Evolutionary conservation across 768 basidiomycete genomes (phyloP), one percentile per base, ranked within the genome.

Genomic region (Amanita phalloides): DNA sequence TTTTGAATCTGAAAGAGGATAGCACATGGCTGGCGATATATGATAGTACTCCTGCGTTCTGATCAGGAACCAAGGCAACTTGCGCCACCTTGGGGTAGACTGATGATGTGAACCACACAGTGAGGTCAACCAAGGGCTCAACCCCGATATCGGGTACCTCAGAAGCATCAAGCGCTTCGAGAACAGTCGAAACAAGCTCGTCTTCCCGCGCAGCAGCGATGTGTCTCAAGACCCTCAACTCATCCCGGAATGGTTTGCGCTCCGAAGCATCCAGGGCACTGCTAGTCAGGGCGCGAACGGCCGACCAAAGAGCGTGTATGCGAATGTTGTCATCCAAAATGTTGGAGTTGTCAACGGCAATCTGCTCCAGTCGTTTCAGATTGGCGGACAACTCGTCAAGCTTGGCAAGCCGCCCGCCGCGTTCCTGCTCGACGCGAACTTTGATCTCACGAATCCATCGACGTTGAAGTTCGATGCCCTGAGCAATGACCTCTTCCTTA

Each of bases 391-490:
- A 84, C 64, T 94, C 89, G 61, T 95, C 92, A 32, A 99, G 82
- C 67, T 93, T 96, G 42, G 92, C 87, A 8, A 99, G 77, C 50
- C 96, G 86, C 10, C 93, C 93, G 13, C 92, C 92, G 41, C 96
- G 91, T 67, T 99, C 96, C 62, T 91, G 81, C 68, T 99, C 95
- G 52, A 99, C 94, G 56, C 84, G 86, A 46, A 93, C 77, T 71
- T 97, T 96, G 74, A 98, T 84, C 53, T 97, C 92, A 30, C 90
- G 83, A 38, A 99, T 88, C 94, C 95, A 98, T 49, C 90, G 79
- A 46, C 93, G 84, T 64, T 98, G 96, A 21, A 98, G 81, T 68
- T 98, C 96, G 61, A 99, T 92, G 14, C 94, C 96, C 65, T 98
- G 94, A 3, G 93, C 86, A 47, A 98, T 77, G 49, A 98, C 91